phyloP scores from a whole-genome alignment of 2,329 filamentous ascomycete genomes.

The Monilinia polystroma region DNA sequence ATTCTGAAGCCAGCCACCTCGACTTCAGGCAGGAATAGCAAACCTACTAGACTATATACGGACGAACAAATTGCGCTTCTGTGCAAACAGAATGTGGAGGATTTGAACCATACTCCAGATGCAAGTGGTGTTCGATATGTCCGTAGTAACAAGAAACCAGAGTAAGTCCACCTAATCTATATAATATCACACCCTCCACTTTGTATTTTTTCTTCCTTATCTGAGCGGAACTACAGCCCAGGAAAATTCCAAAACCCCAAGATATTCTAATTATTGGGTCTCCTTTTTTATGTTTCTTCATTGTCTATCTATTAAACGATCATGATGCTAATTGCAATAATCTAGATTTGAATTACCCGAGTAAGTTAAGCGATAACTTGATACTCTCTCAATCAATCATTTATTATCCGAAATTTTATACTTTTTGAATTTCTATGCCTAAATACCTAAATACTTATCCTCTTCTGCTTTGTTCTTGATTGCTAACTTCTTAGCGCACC shows the following conservation, averaged over 20 bases:
- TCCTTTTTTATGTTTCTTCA: neutral
- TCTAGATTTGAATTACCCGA: neutral
- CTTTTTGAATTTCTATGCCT: neutral
- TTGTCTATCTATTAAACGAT: neutral
- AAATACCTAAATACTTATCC: neutral
- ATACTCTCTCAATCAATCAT: neutral
- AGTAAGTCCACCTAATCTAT: neutral
- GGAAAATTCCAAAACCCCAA: no score
- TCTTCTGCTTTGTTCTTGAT: neutral
- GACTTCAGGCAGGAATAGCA: neutral
- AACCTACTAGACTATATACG: neutral
- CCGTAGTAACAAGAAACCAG: neutral
- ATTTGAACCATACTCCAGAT: neutral
- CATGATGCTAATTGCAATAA: neutral
- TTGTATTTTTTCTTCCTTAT: neutral
- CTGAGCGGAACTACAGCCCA: no score
- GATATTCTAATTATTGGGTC: neutral
- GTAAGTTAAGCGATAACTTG: neutral
- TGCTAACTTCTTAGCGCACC: neutral
- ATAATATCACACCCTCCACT: neutral
- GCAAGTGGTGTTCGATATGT: constrained; percentile 1
- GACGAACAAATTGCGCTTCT: neutral
- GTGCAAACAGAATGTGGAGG: neutral
- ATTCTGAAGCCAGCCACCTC: neutral
- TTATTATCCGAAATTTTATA: neutral